These are phyloP conservation scores for Coniochaeta sp. DNA, from an alignment of 2,329 filamentous ascomycete species.

Conservation along the genomic window DNA sequence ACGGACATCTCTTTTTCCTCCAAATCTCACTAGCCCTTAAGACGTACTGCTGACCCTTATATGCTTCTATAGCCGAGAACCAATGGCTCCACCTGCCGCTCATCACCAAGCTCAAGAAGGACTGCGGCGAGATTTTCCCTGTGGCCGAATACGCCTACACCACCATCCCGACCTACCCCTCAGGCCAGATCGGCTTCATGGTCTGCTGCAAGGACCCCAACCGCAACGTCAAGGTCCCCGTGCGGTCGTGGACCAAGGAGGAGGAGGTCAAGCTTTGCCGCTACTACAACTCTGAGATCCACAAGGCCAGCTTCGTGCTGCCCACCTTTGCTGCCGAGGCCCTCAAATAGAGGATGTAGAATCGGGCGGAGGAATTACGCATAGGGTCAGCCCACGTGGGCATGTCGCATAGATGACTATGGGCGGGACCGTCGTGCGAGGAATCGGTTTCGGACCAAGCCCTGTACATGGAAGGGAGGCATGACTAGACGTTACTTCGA, in stretches of 20 bases:
- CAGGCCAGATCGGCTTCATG: conserved; percentile 99
- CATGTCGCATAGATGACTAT: not conserved
- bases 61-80: conserved; percentile 74
- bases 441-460: not conserved
- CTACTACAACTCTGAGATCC: conserved; percentile 97
- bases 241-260: conserved; percentile 73
- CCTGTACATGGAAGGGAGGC: not conserved
- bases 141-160: conserved; percentile 98
- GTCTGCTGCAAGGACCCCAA: conserved; percentile 93
- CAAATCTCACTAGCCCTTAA: not conserved
- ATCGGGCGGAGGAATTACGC: not conserved
- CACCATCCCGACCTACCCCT: conserved; percentile 98
- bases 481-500: not conserved
- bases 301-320: conserved; percentile 88
- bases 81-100: conserved; percentile 96
- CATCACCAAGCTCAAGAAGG: conserved; percentile 92
- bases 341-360: conserved; percentile 27
- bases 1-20: conserved; percentile 2
- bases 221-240: conserved; percentile 75
- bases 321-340: conserved; percentile 88
- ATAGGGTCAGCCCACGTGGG: not conserved
- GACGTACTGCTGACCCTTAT: conserved; percentile 9
- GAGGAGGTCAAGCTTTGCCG: conserved; percentile 89
- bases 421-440: not conserved
- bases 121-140: conserved; percentile 95